Conservation (phyloP, 2,329 filamentous ascomycete species). For the Huntiella moniliformis region DNA sequence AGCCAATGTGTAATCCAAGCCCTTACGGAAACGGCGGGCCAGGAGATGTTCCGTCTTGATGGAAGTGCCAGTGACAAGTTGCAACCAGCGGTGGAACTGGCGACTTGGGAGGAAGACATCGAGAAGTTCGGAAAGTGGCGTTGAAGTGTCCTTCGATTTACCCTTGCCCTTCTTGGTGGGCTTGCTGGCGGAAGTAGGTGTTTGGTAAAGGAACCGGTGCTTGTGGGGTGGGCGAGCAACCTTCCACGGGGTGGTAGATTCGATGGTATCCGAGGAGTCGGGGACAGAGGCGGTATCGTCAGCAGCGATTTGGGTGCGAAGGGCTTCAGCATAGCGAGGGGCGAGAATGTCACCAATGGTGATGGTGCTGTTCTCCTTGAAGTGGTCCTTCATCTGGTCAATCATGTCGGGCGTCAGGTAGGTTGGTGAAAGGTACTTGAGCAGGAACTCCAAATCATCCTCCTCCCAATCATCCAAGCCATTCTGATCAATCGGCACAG, state of each 20-base stretch:
- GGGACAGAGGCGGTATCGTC: conserved; percentile 35
- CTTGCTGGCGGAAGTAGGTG: conserved; percentile 20
- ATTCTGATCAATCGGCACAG: conserved; percentile 26
- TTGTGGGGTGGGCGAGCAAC: conserved; percentile 85
- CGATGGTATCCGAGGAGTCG: conserved; percentile 33
- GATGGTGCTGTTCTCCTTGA: conserved; percentile 67
- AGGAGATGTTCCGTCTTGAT: conserved; percentile 53
- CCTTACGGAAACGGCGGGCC: conserved; percentile 72
- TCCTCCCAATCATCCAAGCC: conserved; percentile 46
- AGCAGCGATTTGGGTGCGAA: conserved; percentile 53
- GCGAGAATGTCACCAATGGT: conserved; percentile 63
- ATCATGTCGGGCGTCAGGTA: conserved; percentile 87
- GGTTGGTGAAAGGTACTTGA: conserved; percentile 75
- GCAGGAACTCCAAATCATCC: conserved; percentile 69
- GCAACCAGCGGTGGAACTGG: conserved; percentile 79
- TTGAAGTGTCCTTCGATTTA: conserved; percentile 14
- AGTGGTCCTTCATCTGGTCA: conserved; percentile 61
- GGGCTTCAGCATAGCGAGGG: conserved; percentile 52
- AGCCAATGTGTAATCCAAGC: conserved; percentile 81
- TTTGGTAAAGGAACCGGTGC: conserved; percentile 74
- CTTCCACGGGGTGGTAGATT: conserved; percentile 43
- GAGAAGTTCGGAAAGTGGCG: conserved; percentile 57
- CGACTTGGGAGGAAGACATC: conserved; percentile 67
- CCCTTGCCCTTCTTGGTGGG: conserved; percentile 16
- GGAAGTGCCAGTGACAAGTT: conserved; percentile 57